Percentiles rank a stretch among this genome's conserved stretches.
Conservation (phyloP, 345 rosid species). For the Carallia brachiata region DNA sequence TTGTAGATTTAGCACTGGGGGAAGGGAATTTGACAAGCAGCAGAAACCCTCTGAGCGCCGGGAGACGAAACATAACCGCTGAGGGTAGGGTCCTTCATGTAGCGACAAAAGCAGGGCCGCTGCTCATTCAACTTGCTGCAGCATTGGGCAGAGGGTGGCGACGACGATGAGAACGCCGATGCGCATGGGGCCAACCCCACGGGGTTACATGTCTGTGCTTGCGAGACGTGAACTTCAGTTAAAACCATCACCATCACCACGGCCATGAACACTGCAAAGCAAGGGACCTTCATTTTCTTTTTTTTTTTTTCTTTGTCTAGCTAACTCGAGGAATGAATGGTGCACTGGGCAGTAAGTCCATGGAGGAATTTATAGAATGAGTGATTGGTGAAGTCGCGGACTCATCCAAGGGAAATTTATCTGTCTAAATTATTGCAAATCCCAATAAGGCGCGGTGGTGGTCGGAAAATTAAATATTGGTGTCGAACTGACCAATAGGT, state of each 20-base stretch:
- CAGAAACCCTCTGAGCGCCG: slow-evolving; percentile 37
- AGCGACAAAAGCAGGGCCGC: slow-evolving; percentile 62
- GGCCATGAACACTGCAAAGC: background rate
- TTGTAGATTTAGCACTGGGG: slow-evolving; percentile 22
- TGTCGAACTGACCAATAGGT: no score
- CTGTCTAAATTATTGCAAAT: no score
- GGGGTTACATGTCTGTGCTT: slow-evolving; percentile 50
- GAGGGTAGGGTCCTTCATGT: slow-evolving; percentile 44
- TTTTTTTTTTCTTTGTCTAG: no score
- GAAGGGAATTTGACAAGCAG: slow-evolving; percentile 45
- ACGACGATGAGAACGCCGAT: slow-evolving; percentile 28
- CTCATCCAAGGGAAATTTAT: no score
- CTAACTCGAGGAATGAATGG: no score
- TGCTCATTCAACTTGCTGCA: slow-evolving; percentile 60
- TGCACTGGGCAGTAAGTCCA: background rate
- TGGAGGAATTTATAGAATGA: slow-evolving; percentile 1
- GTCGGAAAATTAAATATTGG: no score
- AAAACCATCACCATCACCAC: slow-evolving; percentile 8
- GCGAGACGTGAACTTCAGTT: slow-evolving; percentile 15
- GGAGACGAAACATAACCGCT: slow-evolving; percentile 44
- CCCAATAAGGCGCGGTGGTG: no score
- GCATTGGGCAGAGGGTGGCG: slow-evolving; percentile 44
- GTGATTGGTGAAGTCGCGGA: no score
- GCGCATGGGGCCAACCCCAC: slow-evolving; percentile 50
- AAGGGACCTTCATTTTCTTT: slow-evolving; percentile 1